These are phyloP conservation scores for Polygonum maritimum DNA, from an alignment of 148 eudicot species.

Conservation along the genomic window DNA sequence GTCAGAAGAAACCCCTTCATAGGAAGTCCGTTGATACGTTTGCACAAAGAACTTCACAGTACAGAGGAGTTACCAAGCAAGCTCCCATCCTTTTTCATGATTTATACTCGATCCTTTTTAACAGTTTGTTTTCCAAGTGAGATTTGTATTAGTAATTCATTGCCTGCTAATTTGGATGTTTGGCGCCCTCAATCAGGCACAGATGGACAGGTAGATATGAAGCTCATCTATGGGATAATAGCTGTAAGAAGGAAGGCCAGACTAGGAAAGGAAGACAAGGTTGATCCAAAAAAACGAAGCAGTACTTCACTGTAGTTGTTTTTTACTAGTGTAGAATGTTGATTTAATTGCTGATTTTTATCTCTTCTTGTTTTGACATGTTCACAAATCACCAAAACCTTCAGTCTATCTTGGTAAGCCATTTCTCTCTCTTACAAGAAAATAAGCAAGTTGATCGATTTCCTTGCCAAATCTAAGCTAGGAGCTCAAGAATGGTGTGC, in stretches of 20 bases:
- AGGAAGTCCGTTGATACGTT: constrained; percentile 64
- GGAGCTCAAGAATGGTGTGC: neutral
- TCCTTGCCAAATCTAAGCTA: neutral
- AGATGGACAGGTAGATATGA: constrained; percentile 95
- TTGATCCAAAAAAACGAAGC: constrained; percentile 16
- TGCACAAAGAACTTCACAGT: constrained; percentile 88
- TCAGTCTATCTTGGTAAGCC: constrained; percentile 91
- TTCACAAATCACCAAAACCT: constrained; percentile 13
- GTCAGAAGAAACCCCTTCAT: constrained; percentile 36
- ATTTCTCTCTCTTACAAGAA: neutral
- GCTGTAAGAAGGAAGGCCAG: constrained; percentile 79
- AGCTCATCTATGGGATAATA: constrained; percentile 46
- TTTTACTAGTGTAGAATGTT: constrained; percentile 16
- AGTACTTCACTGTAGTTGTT: neutral
- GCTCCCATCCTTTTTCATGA: neutral
- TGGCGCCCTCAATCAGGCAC: constrained; percentile 1
- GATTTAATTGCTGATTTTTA: neutral
- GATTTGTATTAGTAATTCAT: neutral
- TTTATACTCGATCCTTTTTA: too few species aligned
- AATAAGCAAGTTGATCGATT: neutral
- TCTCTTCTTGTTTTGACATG: constrained; percentile 29
- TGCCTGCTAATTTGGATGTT: neutral
- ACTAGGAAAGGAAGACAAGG: constrained; percentile 96
- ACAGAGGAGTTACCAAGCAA: constrained; percentile 81
- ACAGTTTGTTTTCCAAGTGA: neutral